Conservation (phyloP, 2,329 filamentous ascomycete species). For the Penicillium oxalicum region DNA sequence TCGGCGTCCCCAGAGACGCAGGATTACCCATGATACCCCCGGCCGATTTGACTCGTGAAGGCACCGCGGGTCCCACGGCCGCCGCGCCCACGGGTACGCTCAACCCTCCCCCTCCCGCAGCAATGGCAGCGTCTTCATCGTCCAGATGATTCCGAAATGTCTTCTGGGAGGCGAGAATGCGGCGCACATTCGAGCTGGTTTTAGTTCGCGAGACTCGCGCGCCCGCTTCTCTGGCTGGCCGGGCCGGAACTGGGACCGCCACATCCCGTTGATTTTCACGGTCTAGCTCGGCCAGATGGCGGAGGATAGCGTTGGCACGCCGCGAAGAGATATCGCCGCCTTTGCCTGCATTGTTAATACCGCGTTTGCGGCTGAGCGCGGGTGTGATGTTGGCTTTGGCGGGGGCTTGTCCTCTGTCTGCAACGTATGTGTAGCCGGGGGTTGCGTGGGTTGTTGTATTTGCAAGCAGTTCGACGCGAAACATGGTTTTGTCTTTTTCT, state of each 20-base stretch:
- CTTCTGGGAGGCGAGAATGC: slow-evolving; percentile 45
- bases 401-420: slow-evolving; percentile 61
- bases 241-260: slow-evolving; percentile 61
- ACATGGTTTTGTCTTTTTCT: slow-evolving; percentile 39
- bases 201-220: slow-evolving; percentile 34
- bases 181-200: slow-evolving; percentile 42
- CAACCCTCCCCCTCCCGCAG: slow-evolving; percentile 7
- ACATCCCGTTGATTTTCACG: slow-evolving; percentile 70
- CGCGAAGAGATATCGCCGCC: slow-evolving; percentile 67
- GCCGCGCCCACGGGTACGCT: slow-evolving; percentile 1
- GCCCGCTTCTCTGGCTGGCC: slow-evolving; percentile 41
- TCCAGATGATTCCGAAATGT: slow-evolving; percentile 48
- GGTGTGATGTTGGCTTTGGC: slow-evolving; percentile 50
- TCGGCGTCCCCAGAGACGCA: slow-evolving; percentile 3
- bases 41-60: slow-evolving; percentile 8
- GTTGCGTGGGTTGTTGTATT: slow-evolving; percentile 62
- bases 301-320: slow-evolving; percentile 73
- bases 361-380: slow-evolving; percentile 61
- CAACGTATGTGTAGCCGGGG: slow-evolving; percentile 89
- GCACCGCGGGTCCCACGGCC: slow-evolving; percentile 9
- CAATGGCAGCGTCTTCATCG: slow-evolving; percentile 43
- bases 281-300: slow-evolving; percentile 76
- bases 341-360: slow-evolving; percentile 52
- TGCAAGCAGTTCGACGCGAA: slow-evolving; percentile 76
- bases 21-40: background rate